Evolutionary conservation across 2,329 filamentous ascomycete genomes (phyloP).

Genomic region (Cryphonectria parasitica): DNA sequence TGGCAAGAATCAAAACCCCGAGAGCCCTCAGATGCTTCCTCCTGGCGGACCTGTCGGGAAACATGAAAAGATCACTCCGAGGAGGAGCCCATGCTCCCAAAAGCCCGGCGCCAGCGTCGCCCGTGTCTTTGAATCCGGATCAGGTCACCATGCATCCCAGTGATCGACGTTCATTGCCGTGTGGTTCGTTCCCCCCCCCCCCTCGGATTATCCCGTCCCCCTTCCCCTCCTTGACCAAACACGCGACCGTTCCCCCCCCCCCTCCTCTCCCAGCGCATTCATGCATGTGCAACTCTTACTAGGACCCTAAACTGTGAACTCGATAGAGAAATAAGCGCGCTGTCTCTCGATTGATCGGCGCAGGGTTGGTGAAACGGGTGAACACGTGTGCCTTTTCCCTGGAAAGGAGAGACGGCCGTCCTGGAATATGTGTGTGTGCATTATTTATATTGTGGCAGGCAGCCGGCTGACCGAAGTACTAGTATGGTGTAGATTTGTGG

Average conservation of each 20-base stretch:
- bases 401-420: neutral
- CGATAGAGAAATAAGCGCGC: neutral
- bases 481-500: neutral
- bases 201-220: too few relatives aligned
- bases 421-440: neutral
- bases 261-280: neutral
- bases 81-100: neutral
- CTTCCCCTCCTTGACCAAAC: too few relatives aligned
- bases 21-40: too few relatives aligned
- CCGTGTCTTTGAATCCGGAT: neutral
- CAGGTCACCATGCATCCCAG: neutral
- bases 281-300: neutral
- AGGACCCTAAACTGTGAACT: neutral
- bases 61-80: neutral
- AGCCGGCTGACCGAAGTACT: neutral
- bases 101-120: neutral
- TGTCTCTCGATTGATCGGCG: neutral
- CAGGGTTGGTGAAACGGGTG: slow-evolving; percentile 1
- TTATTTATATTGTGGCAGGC: neutral
- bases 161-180: neutral
- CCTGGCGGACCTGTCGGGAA: too few relatives aligned
- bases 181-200: neutral
- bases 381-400: neutral
- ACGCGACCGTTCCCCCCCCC: too few relatives aligned
- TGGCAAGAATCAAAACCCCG: too few relatives aligned